Base-by-base conservation (phyloP, 495 filamentous ascomycete species). In the Trichoderma reesei region DNA sequence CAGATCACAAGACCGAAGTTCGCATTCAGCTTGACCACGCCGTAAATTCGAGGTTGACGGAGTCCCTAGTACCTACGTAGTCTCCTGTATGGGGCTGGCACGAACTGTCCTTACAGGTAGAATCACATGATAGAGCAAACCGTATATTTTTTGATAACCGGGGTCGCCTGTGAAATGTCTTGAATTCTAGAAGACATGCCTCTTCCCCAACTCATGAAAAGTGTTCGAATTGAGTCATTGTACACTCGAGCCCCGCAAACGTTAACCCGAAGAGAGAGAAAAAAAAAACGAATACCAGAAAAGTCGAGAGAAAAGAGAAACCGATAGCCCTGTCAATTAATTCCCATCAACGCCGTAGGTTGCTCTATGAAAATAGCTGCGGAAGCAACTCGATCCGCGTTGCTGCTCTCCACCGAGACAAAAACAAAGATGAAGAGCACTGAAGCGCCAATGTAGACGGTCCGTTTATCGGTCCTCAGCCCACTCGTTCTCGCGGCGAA, bases 401-500 rank as follows among this genome's bases (percentile, higher is more conserved):
- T 56, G 51, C 26, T 56, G 31, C 51, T 56, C 26, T 34, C 51
- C 51, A 13, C 20, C 14, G 34, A 26, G 26, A 26, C 26, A 26
- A 26, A 26, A 26, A 18, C n/a, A 34, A 34, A 33, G 1, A 56
- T 1, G 18, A 34, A 34, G 7, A 56, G 10, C 34, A 4, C 18
- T 18, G 51, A 63, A 14, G 41, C 41, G 51, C 13, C 13, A 36
- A 37, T 34, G 41, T 31, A 42, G 64, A 59, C 20, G 54, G 20
- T 2, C 2, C 26, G 31, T 61, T 72, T 77, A 84, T 66, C 82
- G 80, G 67, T 91, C 88, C 81, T 91, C 88, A 56, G 88, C 88
- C 88, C 88, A 91, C 77, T 91, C 88, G 73, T 91, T 91, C 81
- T 91, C 88, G 34, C 88, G 85, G 42, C 88, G 85, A 69, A 91